Base-by-base conservation (phyloP, 1,139 yeast species). In the Pichia norvegensis region DNA sequence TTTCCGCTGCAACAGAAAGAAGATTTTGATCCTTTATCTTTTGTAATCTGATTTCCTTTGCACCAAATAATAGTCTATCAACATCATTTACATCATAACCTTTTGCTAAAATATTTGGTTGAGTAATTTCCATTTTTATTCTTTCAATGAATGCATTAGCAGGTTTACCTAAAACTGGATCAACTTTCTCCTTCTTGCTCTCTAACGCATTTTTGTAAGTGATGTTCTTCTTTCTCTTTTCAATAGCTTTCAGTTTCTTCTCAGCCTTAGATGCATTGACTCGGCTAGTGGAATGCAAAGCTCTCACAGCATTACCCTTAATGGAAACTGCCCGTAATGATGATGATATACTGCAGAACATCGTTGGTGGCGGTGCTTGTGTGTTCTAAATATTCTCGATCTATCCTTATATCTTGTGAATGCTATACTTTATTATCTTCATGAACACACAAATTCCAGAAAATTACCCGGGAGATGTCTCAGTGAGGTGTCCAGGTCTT, bases 121-220 rank as follows among this genome's bases (percentile, higher is more conserved):
- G 86, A 39, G 72, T 70, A 29, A 83, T 67, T 55, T 81, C 82
- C 31, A 85, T 77, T 55, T 73, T 70, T 46, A 88, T 70, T 62
- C 95, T 76, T 43, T 69, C 67, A 47, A 87, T 67, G 58, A 88
- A 88, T n/a, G 83, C 80, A 51, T 81, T 80, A 44, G 73, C 67
- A 5, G 76, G 65, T 45, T 74, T 74, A 10, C 97, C 97, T 49
- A 87, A 72, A 2, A 88, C 95, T 1, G 97, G 97, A 64, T 88
- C 86, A 29, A 79, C 76, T 33, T 54, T 54, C 33, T 56, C 62
- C 20, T 49, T 51, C 20, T 51, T 52, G 33, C 47, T 49, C 20
- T 52, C 46, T 35, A 48, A 51, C 6, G 58, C 43, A 4, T 48
- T 42, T 45, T 61, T 62, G 25, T 56, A 46, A 13, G 63, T 60